Evolutionary conservation across 1,284 basidiomycete genomes (phyloP), one percentile per base, ranked within the genome.

Genomic region (Apiotrichum gamsii): DNA sequence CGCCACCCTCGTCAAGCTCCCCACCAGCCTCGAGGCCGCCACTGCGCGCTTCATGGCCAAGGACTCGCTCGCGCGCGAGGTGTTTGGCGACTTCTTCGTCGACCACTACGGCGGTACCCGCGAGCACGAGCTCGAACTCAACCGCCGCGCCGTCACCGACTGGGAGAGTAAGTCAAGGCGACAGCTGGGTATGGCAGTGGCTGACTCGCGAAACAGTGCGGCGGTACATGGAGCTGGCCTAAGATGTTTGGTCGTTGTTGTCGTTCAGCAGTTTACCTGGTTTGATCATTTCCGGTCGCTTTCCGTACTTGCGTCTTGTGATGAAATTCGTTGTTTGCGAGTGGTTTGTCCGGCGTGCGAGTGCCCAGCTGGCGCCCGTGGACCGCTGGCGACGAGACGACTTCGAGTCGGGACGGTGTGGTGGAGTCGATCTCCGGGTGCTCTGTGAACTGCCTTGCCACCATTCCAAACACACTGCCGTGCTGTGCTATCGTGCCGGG

Each of bases 51-150:
- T 97, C 83, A 87, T 87, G 82, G 73, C 74, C 20, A 74, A 79
- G 8, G 80, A 77, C 5, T 91, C 88, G 59, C 73, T 94, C 37
- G 91, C 93, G 10, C 78, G 91, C 39, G 85, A 90, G 65, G 78
- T 90, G 34, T 82, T 97, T 47, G 91, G 91, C 0, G 77, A 91
- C 61, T 83, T 82, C 30, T 90, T 95, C 61, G 88, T 97, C 3
- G 88, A 96, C 28, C 93, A 97, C 65, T 94, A 81, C 65, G 90
- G 86, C 5, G 91, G 89, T 2, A 96, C 93, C 10, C 80, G 93
- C 59, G 78, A 88, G 67, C 87, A 94, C 66, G 90, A 95, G 71
- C 81, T 93, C 37, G 81, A 79, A 47, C 61, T 87, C 39, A 90
- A 87, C 83, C 87, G 89, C 60, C 80, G 83, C 60, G 87, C 90